Evolutionary conservation across 352 stramenopile species (phyloP).

Genomic region (Saprolegnia diclina): DNA sequence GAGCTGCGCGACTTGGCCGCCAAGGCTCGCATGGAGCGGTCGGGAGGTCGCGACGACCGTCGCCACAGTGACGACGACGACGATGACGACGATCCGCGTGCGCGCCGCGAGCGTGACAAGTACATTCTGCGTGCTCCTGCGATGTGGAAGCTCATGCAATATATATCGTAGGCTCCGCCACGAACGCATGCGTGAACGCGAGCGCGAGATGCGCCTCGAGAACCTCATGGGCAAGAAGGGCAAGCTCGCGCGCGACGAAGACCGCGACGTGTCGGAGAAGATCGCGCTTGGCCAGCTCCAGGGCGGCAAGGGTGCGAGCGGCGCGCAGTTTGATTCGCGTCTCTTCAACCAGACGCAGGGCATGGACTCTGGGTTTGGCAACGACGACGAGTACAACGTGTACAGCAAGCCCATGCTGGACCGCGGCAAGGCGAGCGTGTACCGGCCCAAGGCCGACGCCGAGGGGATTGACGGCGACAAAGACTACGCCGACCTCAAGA

Average conservation of each 20-base stretch:
- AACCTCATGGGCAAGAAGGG: constrained; percentile 86
- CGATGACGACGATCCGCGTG: constrained; percentile 41
- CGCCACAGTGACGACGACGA: constrained; percentile 34
- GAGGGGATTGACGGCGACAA: constrained; percentile 77
- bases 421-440: constrained; percentile 83
- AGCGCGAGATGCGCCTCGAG: constrained; percentile 92
- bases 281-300: constrained; percentile 96
- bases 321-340: constrained; percentile 94
- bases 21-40: constrained; percentile 90
- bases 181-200: constrained; percentile 92
- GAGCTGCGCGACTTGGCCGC: constrained; percentile 92
- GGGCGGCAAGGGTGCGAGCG: constrained; percentile 74
- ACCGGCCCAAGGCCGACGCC: constrained; percentile 85
- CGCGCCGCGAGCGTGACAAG: constrained; percentile 45
- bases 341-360: constrained; percentile 98
- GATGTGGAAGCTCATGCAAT: neutral
- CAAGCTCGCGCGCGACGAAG: constrained; percentile 91
- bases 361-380: constrained; percentile 93
- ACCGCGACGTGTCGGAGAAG: constrained; percentile 98
- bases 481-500: constrained; percentile 90
- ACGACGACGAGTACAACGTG: constrained; percentile 97
- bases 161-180: constrained; percentile 49
- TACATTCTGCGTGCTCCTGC: neutral
- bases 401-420: constrained; percentile 97
- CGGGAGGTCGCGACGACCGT: constrained; percentile 44